Conservation (phyloP, 768 basidiomycete genomes). For the Sarcodon sp. region DNA sequence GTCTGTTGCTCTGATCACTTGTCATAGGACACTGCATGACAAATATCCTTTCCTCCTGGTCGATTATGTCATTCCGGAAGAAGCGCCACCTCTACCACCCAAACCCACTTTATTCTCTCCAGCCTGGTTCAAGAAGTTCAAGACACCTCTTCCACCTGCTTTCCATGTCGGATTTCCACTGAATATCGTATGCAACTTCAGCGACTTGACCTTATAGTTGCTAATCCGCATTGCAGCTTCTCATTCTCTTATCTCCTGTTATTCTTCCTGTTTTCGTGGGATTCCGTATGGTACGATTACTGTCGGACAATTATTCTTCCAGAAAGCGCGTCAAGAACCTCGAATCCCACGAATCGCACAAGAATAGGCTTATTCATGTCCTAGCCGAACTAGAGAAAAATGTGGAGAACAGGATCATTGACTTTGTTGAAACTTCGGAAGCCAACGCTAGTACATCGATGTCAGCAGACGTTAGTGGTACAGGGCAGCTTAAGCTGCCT, state of each 20-base stretch:
- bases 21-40: neutral
- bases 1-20: neutral
- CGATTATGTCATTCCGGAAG: neutral
- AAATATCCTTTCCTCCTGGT: neutral
- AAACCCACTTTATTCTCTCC: constrained; percentile 11
- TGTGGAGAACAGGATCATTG: neutral
- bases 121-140: constrained; percentile 30
- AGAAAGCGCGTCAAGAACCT: neutral
- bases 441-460: neutral
- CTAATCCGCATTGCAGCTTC: neutral
- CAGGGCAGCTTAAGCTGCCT: neutral
- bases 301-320: neutral
- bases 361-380: neutral
- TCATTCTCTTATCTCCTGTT: neutral
- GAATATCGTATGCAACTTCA: neutral
- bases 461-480: neutral
- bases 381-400: neutral
- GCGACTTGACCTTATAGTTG: neutral
- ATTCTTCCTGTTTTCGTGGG: neutral
- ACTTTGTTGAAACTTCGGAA: neutral
- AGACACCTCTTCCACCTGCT: constrained; percentile 40
- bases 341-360: neutral
- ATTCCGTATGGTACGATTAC: neutral
- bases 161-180: neutral
- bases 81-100: neutral